phyloP scores from a whole-genome alignment of 2,329 filamentous ascomycete species.

The Pestalotiopsis sp. region DNA sequence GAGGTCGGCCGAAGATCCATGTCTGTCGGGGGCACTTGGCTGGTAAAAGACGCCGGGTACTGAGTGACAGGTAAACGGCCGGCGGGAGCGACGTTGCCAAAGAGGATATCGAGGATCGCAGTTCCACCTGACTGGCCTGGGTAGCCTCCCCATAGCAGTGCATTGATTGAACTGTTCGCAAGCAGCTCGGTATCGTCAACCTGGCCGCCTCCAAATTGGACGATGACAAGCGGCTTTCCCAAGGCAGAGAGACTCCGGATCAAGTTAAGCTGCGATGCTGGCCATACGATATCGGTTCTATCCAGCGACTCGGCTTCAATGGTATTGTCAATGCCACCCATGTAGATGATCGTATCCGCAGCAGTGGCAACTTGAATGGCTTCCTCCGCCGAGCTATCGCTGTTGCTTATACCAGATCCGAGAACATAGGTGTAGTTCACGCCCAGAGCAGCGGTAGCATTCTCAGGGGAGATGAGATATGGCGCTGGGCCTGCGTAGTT shows the following conservation, averaged over 20 bases:
- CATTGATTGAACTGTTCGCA: constrained; percentile 45
- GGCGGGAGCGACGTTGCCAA: constrained; percentile 46
- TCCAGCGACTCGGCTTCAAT: constrained; percentile 50
- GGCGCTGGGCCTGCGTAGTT: constrained; percentile 55
- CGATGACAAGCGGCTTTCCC: constrained; percentile 52
- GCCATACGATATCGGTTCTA: constrained; percentile 53
- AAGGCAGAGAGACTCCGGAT: constrained; percentile 42
- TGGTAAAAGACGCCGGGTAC: constrained; percentile 48
- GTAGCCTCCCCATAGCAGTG: constrained; percentile 53
- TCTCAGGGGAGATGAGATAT: constrained; percentile 56
- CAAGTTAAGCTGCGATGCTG: constrained; percentile 52
- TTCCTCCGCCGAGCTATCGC: constrained; percentile 27
- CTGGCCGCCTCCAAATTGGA: constrained; percentile 49
- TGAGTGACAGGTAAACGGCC: constrained; percentile 50
- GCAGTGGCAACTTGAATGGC: constrained; percentile 41
- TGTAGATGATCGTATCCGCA: constrained; percentile 55
- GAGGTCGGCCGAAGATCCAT: constrained; percentile 48
- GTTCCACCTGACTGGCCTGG: constrained; percentile 55
- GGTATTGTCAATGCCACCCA: constrained; percentile 52
- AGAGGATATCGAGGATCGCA: constrained; percentile 50
- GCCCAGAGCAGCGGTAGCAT: constrained; percentile 51
- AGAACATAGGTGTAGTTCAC: constrained; percentile 47
- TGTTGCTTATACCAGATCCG: constrained; percentile 28
- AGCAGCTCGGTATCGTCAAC: constrained; percentile 47
- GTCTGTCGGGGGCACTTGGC: constrained; percentile 49